phyloP scores from a whole-genome alignment of 2,329 filamentous ascomycete genomes.

The Monosporascus sp. region DNA sequence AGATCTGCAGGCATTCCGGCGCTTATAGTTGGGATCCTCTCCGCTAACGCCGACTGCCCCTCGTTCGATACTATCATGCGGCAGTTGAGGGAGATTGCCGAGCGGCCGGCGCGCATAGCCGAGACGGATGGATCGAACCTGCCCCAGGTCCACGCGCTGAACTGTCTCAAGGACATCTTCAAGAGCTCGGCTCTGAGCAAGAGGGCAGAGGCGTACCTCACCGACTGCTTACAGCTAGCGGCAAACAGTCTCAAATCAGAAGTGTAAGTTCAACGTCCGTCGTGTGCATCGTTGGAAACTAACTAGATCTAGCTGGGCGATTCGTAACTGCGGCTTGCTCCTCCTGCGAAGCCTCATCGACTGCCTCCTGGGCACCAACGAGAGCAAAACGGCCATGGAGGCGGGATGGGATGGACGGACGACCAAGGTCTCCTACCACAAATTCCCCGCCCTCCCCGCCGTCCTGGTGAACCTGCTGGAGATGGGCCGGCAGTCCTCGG shows the following conservation, averaged over 20 bases:
- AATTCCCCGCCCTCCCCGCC: slow-evolving; percentile 60
- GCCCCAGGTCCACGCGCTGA: slow-evolving; percentile 90
- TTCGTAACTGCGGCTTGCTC: slow-evolving; percentile 88
- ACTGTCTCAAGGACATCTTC: slow-evolving; percentile 89
- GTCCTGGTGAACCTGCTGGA: slow-evolving; percentile 61
- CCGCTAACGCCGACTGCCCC: slow-evolving; percentile 54
- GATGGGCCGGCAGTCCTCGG: slow-evolving; percentile 38
- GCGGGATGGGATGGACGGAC: slow-evolving; percentile 61
- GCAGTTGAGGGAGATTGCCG: slow-evolving; percentile 57
- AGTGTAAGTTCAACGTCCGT: slow-evolving; percentile 47
- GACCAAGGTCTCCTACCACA: slow-evolving; percentile 63
- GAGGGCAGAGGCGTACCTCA: slow-evolving; percentile 68
- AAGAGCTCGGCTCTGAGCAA: slow-evolving; percentile 73
- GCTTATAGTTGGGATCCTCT: slow-evolving; percentile 75
- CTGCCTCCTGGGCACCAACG: slow-evolving; percentile 68
- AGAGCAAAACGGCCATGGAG: slow-evolving; percentile 60
- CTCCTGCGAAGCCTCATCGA: slow-evolving; percentile 83
- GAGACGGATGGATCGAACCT: slow-evolving; percentile 63
- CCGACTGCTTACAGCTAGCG: slow-evolving; percentile 71
- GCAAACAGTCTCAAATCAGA: slow-evolving; percentile 73
- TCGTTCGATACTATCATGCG: slow-evolving; percentile 62
- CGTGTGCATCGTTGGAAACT: too few relatives aligned
- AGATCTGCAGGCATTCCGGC: slow-evolving; percentile 89
- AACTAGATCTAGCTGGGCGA: slow-evolving; percentile 64
- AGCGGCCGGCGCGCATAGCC: slow-evolving; percentile 45